phyloP scores from a whole-genome alignment of 257 asterid species.

The Cruciata laevipes region DNA sequence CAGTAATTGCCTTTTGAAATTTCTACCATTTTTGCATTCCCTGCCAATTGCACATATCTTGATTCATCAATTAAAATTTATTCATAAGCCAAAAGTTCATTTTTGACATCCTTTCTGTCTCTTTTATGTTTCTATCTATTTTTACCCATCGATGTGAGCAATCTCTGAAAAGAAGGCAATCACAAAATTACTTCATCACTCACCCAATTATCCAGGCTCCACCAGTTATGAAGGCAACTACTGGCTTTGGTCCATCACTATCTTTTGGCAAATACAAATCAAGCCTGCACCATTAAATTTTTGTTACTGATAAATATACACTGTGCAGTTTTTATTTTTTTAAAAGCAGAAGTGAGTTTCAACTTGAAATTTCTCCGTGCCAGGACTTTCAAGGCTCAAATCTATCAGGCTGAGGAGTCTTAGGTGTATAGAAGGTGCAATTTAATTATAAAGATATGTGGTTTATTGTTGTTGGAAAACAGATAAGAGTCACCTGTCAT shows the following conservation, averaged over 20 bases:
- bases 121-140: neutral
- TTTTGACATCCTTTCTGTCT: neutral
- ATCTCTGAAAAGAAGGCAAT: neutral
- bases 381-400: neutral
- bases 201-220: constrained; percentile 99
- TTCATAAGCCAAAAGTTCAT: neutral
- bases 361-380: neutral
- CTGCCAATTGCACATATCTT: neutral
- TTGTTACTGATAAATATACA: neutral
- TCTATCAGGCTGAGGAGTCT: neutral
- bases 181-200: constrained; percentile 5
- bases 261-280: constrained; percentile 81
- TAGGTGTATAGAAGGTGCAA: neutral
- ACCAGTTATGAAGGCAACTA: constrained; percentile 93
- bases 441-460: too few species aligned
- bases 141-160: neutral
- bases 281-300: constrained; percentile 45
- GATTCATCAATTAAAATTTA: neutral
- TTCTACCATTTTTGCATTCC: neutral
- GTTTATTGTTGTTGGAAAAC: neutral
- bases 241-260: constrained; percentile 75
- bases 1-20: neutral
- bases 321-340: neutral
- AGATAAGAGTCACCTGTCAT: neutral
- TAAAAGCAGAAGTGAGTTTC: neutral